A percentile compares a stretch with the other conserved stretches of the same genome.
phyloP scores from a whole-genome alignment of 441 rosid species.

The Hypseocharis bilobata region DNA sequence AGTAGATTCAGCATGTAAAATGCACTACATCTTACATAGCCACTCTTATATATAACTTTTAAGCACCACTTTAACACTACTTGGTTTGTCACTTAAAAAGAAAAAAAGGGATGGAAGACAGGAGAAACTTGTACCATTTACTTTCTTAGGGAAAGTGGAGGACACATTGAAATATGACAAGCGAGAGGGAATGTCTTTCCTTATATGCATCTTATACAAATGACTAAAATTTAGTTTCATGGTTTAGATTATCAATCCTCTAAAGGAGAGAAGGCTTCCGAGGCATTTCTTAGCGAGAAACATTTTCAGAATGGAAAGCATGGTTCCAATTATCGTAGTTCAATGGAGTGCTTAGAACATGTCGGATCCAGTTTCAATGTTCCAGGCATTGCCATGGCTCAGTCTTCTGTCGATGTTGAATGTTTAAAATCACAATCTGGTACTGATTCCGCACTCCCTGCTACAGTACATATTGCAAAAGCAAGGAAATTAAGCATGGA shows the following conservation, averaged over 20 bases:
- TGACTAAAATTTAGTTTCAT: not conserved
- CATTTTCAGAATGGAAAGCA: conserved; percentile 37
- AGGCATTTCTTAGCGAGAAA: conserved; percentile 33
- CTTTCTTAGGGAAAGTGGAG: not conserved
- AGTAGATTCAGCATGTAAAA: conserved; percentile 3
- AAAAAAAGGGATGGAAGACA: not conserved
- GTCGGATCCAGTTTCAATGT: conserved; percentile 45
- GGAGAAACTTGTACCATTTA: not conserved
- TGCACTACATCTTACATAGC: not conserved
- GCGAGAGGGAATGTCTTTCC: not conserved
- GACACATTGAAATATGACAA: not conserved
- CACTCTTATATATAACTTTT: not conserved
- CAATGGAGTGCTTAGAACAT: conserved; percentile 40
- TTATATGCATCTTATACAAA: not conserved
- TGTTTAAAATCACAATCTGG: conserved; percentile 30
- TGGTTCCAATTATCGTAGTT: conserved; percentile 32
- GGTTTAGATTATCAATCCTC: conserved; percentile 18
- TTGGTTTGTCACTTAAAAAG: not conserved
- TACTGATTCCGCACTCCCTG: conserved; percentile 26
- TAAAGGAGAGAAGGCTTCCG: conserved; percentile 39
- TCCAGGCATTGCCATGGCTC: conserved; percentile 50
- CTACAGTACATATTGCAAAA: conserved; percentile 24
- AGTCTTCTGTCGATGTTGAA: conserved; percentile 39
- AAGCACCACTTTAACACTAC: not conserved
- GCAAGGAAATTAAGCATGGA: conserved; percentile 31